These are phyloP conservation scores for Mycocentrospora acerina DNA, from an alignment of 2,329 filamentous ascomycete genomes.

Conservation along the genomic window DNA sequence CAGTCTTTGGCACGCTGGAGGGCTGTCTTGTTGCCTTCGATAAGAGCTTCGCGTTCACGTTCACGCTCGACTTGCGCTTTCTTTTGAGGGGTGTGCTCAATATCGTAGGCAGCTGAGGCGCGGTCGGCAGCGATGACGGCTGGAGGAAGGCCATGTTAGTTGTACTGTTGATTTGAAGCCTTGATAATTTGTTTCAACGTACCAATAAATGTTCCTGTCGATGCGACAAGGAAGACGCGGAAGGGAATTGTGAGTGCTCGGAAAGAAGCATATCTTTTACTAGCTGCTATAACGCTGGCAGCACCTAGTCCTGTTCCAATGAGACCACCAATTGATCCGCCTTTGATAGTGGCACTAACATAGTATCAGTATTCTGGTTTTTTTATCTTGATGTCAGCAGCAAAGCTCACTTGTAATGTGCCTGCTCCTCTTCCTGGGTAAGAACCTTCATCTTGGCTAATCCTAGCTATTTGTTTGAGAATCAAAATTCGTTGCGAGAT, in stretches of 20 bases:
- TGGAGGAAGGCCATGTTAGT: constrained; percentile 22
- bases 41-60: constrained; percentile 35
- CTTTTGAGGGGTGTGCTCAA: constrained; percentile 61
- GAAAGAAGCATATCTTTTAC: constrained; percentile 74
- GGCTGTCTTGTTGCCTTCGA: constrained; percentile 57
- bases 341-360: constrained; percentile 69
- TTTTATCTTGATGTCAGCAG: not conserved
- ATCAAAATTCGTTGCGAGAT: no score
- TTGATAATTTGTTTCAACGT: constrained; percentile 10
- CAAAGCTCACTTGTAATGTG: constrained; percentile 69
- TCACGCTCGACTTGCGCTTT: constrained; percentile 32
- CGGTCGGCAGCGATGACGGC: constrained; percentile 81
- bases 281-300: constrained; percentile 67
- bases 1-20: constrained; percentile 68
- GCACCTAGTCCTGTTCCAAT: constrained; percentile 68
- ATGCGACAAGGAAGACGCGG: constrained; percentile 85
- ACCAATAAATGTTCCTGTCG: constrained; percentile 77
- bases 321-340: constrained; percentile 72
- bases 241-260: constrained; percentile 83
- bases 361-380: constrained; percentile 1
- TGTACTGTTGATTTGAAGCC: not conserved
- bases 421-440: constrained; percentile 87
- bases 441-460: constrained; percentile 78
- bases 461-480: not conserved
- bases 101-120: constrained; percentile 71